Percentiles rank a stretch among this genome's conserved stretches.
Conservation (phyloP, 352 stramenopile genomes). For the Pythium rishiriense region DNA sequence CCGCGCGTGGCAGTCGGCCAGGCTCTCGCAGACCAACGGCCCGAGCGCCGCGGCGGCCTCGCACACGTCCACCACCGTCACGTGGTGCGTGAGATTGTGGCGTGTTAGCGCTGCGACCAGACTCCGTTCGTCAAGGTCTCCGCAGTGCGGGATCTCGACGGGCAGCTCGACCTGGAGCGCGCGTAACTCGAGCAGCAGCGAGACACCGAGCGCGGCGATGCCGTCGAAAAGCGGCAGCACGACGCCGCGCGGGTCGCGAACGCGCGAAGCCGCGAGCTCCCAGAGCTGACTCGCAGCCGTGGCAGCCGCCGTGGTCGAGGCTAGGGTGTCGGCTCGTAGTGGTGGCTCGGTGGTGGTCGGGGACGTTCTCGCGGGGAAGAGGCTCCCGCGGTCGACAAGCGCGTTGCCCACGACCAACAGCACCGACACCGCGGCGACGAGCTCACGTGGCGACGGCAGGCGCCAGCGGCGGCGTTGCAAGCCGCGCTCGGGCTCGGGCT, state of each 20-base stretch:
- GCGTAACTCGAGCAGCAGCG: slow-evolving; percentile 54
- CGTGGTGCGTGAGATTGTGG: slow-evolving; percentile 30
- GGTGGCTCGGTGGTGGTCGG: too few species aligned
- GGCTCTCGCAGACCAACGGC: slow-evolving; percentile 46
- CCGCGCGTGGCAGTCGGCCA: slow-evolving; percentile 37
- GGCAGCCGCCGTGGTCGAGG: too few species aligned
- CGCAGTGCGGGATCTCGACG: slow-evolving; percentile 69
- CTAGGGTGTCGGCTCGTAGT: too few species aligned
- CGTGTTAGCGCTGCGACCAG: slow-evolving; percentile 32
- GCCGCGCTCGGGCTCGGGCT: background rate
- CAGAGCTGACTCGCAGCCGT: slow-evolving; percentile 4
- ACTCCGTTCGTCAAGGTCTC: slow-evolving; percentile 39
- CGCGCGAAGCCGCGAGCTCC: slow-evolving; percentile 24
- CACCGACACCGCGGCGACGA: background rate
- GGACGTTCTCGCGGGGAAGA: background rate
- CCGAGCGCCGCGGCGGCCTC: slow-evolving; percentile 29
- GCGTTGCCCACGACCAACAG: background rate
- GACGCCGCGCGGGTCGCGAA: slow-evolving; percentile 42
- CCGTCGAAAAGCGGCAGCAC: slow-evolving; percentile 63
- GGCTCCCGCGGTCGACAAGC: background rate
- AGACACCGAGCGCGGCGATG: slow-evolving; percentile 54
- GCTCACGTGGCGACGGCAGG: background rate
- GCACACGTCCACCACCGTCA: slow-evolving; percentile 65
- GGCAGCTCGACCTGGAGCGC: slow-evolving; percentile 46
- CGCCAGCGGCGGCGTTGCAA: too few species aligned